A percentile compares a stretch with the other conserved stretches of the same genome.
These are phyloP conservation scores for Sclerotinia borealis DNA, from an alignment of 2,329 filamentous ascomycete genomes.

Conservation along the genomic window DNA sequence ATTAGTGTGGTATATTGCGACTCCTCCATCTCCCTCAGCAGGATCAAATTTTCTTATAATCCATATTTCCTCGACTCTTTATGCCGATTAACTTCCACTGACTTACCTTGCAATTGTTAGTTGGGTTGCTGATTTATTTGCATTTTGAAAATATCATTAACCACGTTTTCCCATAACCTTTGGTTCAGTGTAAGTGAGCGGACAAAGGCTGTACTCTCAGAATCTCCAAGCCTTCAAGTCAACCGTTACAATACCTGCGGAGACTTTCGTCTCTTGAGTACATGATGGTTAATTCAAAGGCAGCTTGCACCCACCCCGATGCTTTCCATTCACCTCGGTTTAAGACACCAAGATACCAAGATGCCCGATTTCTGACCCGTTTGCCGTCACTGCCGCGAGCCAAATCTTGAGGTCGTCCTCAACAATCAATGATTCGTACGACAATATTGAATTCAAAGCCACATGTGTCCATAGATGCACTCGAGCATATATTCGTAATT, in stretches of 20 bases:
- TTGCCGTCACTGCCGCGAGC: not conserved
- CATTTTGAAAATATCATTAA: not conserved
- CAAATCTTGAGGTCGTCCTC: not conserved
- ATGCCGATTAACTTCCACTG: not conserved
- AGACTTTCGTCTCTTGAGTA: not conserved
- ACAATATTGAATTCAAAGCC: not conserved
- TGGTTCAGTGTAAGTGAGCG: not conserved
- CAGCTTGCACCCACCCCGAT: not conserved
- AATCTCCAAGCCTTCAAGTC: not conserved
- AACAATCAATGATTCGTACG: not conserved
- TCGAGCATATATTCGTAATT: slow-evolving; percentile 2
- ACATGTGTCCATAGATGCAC: too few relatives aligned
- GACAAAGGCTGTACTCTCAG: not conserved
- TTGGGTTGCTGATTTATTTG: not conserved
- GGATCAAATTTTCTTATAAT: not conserved
- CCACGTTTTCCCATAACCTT: not conserved
- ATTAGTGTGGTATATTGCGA: not conserved
- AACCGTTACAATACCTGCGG: not conserved
- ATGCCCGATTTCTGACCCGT: not conserved
- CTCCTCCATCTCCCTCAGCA: not conserved
- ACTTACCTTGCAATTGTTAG: not conserved
- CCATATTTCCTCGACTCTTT: not conserved
- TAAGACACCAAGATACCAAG: not conserved
- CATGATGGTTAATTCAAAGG: not conserved
- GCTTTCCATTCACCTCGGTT: not conserved